Evolutionary conservation across 805 yeast species (phyloP).

Genomic region (Clavispora fructus): DNA sequence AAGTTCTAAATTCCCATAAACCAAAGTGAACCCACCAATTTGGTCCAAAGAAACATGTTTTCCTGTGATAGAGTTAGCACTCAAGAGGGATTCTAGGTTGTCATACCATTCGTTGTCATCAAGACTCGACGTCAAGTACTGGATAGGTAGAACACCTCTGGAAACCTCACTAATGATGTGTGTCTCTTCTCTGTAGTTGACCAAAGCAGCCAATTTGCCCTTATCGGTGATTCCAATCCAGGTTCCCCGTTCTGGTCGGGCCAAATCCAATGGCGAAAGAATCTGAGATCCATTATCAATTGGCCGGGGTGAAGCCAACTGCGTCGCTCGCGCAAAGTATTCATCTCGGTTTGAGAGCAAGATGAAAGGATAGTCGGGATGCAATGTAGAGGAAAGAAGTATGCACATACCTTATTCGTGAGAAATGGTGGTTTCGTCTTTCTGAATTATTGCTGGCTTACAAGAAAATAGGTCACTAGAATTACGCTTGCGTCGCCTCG

Average conservation of each 20-base stretch:
- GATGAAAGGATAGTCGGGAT: conserved; percentile 71
- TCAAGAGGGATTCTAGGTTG: conserved; percentile 20
- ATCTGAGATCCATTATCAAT: conserved; percentile 33
- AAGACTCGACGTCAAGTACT: conserved; percentile 34
- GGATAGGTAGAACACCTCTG: conserved; percentile 48
- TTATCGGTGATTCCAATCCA: conserved; percentile 74
- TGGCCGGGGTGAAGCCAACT: conserved; percentile 38
- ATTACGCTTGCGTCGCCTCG: not conserved
- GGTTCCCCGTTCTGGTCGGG: conserved; percentile 73
- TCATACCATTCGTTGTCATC: conserved; percentile 44
- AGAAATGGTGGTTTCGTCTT: too few species aligned
- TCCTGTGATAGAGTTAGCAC: conserved; percentile 12
- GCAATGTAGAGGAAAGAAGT: conserved; percentile 57
- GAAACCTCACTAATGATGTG: conserved; percentile 34
- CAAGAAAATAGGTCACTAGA: not conserved
- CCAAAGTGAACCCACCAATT: conserved; percentile 60
- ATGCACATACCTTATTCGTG: conserved; percentile 60
- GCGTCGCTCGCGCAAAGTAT: conserved; percentile 67
- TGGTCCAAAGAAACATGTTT: conserved; percentile 15
- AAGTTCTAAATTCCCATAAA: conserved; percentile 46
- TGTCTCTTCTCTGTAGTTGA: conserved; percentile 61
- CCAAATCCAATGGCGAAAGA: conserved; percentile 71
- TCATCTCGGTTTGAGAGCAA: conserved; percentile 87
- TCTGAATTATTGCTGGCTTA: not conserved
- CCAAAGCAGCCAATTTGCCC: conserved; percentile 65